Evolutionary conservation across 768 basidiomycete genomes (phyloP).

Genomic region (Galerina marginata): DNA sequence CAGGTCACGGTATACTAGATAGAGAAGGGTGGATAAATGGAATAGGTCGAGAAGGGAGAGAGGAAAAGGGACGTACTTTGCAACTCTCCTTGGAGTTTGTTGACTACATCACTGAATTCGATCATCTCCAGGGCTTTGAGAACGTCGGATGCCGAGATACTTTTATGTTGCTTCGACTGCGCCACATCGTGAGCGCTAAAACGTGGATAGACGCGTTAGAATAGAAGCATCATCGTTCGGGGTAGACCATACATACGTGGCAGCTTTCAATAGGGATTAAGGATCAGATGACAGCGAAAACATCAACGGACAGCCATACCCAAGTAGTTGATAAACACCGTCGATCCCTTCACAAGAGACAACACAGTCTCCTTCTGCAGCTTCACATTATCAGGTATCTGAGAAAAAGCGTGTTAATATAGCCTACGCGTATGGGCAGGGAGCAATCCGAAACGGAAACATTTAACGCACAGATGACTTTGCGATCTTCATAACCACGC

Average conservation of each 20-base stretch:
- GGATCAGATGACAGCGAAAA: not conserved
- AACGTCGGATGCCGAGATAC: conserved; percentile 88
- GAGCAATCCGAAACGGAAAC: too few species aligned
- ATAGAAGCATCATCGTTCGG: conserved; percentile 11
- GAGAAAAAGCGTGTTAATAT: not conserved
- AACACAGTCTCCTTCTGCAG: conserved; percentile 89
- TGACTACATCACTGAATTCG: conserved; percentile 75
- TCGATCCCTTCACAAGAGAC: conserved; percentile 86
- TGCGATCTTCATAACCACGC: conserved; percentile 82
- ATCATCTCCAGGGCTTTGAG: conserved; percentile 84
- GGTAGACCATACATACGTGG: conserved; percentile 44
- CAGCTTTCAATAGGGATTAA: conserved; percentile 39
- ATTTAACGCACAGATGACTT: conserved; percentile 82
- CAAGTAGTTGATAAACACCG: conserved; percentile 94
- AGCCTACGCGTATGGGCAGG: not conserved
- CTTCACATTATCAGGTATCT: conserved; percentile 88
- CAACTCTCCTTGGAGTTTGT: conserved; percentile 67
- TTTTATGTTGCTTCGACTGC: conserved; percentile 82
- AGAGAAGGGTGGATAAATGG: not conserved
- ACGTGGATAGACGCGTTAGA: conserved; percentile 1
- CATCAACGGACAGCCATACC: conserved; percentile 50
- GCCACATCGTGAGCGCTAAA: conserved; percentile 88
- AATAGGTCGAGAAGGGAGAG: not conserved
- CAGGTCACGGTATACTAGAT: conserved; percentile 66
- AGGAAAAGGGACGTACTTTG: conserved; percentile 47